A percentile compares a stretch with the other conserved stretches of the same genome.
Evolutionary conservation across 306 rosid species (phyloP).

Genomic region (Hylodesmum podocarpum): DNA sequence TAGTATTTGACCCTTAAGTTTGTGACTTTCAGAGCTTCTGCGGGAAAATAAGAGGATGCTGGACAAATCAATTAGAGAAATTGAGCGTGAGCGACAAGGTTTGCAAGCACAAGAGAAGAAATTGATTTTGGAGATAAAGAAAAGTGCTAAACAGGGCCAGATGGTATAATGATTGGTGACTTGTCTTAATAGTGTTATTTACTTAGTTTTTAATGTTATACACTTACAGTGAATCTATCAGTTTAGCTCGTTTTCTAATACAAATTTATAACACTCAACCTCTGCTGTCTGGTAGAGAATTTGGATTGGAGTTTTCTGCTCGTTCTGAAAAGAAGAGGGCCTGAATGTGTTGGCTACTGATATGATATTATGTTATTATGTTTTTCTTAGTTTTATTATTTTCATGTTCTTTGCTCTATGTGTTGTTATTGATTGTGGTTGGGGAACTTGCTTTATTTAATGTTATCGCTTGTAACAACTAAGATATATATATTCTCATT

Average conservation of each 20-base stretch:
- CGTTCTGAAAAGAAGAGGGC: neutral
- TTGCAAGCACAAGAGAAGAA: conserved; percentile 95
- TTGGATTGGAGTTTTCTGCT: conserved; percentile 5
- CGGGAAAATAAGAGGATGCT: conserved; percentile 99
- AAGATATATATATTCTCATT: neutral
- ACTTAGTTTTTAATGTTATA: neutral
- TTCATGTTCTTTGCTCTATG: neutral
- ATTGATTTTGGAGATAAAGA: conserved; percentile 87
- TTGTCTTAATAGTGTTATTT: conserved; percentile 14
- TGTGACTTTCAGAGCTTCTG: conserved; percentile 74
- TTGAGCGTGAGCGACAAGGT: conserved; percentile 90
- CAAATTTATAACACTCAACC: neutral
- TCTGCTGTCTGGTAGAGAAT: neutral
- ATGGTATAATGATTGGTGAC: conserved; percentile 69
- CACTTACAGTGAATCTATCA: neutral
- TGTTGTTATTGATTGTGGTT: neutral
- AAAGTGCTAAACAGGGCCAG: conserved; percentile 99
- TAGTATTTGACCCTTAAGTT: neutral
- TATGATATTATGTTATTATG: neutral
- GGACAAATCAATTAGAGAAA: conserved; percentile 95
- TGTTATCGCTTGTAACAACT: neutral
- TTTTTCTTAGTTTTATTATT: neutral
- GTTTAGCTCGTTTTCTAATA: neutral
- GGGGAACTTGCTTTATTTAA: neutral
- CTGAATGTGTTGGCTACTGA: neutral